Conservation (phyloP, 345 rosid genomes). For the Angophora floribunda region DNA sequence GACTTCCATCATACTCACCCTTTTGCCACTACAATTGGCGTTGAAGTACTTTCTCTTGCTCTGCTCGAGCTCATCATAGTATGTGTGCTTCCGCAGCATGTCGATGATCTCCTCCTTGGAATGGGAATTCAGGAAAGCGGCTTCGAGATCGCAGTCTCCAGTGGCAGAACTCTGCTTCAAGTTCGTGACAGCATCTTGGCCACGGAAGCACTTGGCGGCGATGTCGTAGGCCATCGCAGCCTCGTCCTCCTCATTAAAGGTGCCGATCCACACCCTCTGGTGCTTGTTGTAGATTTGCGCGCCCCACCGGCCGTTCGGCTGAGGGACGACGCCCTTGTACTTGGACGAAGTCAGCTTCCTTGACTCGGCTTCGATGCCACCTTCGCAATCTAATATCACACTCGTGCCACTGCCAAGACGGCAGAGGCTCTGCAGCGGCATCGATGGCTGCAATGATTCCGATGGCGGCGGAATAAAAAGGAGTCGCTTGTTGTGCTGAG, state of each 20-base stretch:
- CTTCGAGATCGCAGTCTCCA: conserved; percentile 30
- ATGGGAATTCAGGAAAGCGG: conserved; percentile 48
- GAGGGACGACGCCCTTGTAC: conserved; percentile 95
- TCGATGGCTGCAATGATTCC: neutral
- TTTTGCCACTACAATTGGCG: conserved; percentile 13
- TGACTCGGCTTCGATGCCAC: conserved; percentile 68
- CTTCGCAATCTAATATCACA: conserved; percentile 46
- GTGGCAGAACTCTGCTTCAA: conserved; percentile 26
- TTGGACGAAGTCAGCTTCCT: conserved; percentile 78
- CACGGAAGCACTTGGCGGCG: conserved; percentile 78
- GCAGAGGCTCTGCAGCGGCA: conserved; percentile 1
- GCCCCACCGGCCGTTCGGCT: conserved; percentile 97
- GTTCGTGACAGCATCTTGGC: conserved; percentile 75
- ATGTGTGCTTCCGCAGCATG: conserved; percentile 87
- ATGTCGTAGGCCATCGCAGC: conserved; percentile 85
- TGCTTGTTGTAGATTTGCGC: conserved; percentile 97
- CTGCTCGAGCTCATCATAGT: conserved; percentile 63
- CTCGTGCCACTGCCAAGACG: conserved; percentile 44
- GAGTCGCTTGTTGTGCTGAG: neutral
- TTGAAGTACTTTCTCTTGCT: conserved; percentile 34
- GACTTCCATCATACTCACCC: neutral
- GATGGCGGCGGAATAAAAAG: neutral
- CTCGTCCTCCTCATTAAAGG: conserved; percentile 70
- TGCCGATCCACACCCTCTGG: conserved; percentile 92
- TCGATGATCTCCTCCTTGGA: conserved; percentile 86